These are phyloP conservation scores for Mycena chlorophos DNA, from an alignment of 768 basidiomycete genomes.

Conservation along the genomic window DNA sequence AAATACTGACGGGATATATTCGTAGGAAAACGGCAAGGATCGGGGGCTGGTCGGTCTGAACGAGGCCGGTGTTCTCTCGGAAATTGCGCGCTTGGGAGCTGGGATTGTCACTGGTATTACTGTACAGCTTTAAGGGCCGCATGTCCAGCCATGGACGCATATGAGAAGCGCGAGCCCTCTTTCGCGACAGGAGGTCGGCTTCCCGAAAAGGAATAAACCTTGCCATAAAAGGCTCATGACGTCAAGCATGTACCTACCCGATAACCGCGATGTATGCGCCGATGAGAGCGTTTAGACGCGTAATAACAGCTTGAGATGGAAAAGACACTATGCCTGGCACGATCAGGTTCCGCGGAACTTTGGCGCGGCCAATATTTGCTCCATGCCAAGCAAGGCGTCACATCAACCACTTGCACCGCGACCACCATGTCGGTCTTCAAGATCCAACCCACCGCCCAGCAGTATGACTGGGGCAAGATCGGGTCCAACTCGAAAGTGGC, in stretches of 20 bases:
- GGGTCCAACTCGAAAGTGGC: slow-evolving; percentile 86
- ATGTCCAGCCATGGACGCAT: too few species aligned
- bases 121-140: slow-evolving; percentile 27
- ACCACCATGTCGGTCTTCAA: slow-evolving; percentile 58
- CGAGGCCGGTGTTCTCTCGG: slow-evolving; percentile 61
- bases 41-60: slow-evolving; percentile 69
- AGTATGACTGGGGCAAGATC: slow-evolving; percentile 94
- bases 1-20: slow-evolving; percentile 33
- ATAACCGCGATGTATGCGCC: too few species aligned
- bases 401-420: neutral
- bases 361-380: too few species aligned
- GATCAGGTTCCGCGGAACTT: too few species aligned
- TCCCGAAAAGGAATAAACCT: too few species aligned
- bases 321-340: too few species aligned
- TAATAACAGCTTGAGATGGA: too few species aligned
- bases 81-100: slow-evolving; percentile 74
- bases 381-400: neutral
- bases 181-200: too few species aligned
- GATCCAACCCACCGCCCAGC: slow-evolving; percentile 79
- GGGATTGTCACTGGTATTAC: slow-evolving; percentile 61
- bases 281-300: too few species aligned
- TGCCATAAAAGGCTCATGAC: too few species aligned
- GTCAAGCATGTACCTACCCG: too few species aligned
- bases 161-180: too few species aligned
- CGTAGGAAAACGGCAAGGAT: slow-evolving; percentile 49